A percentile compares a stretch with the other conserved stretches of the same genome.
These are phyloP conservation scores for Endocalyx cinctus DNA, from an alignment of 2,329 filamentous ascomycete genomes.

Conservation along the genomic window DNA sequence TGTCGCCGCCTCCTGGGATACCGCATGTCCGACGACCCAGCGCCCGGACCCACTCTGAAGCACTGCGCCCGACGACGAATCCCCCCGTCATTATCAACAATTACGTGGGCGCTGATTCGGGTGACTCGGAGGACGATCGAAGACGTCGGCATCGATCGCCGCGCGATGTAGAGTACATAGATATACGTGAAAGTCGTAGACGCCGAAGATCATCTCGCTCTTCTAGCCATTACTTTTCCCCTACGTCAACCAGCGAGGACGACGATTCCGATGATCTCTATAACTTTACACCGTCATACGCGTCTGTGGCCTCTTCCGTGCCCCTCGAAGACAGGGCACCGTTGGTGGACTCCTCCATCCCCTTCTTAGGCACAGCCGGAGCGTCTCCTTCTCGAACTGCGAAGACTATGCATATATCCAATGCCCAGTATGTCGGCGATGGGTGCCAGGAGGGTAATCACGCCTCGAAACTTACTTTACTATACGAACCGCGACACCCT, in stretches of 20 bases:
- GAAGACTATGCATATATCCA: conserved; percentile 5
- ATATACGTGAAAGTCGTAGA: conserved; percentile 1
- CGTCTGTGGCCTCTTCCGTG: conserved; percentile 3
- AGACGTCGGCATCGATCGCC: neutral
- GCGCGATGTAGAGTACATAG: neutral
- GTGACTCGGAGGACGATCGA: conserved; percentile 3
- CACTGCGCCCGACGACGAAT: neutral
- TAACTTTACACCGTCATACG: conserved; percentile 3
- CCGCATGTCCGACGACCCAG: neutral
- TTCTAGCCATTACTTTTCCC: neutral
- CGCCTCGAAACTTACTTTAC: conserved; percentile 28
- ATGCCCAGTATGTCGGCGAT: conserved; percentile 30
- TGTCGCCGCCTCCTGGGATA: neutral
- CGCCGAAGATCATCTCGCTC: neutral
- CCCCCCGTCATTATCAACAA: conserved; percentile 3
- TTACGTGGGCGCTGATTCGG: conserved; percentile 1
- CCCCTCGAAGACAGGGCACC: conserved; percentile 1
- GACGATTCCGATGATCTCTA: conserved; percentile 3
- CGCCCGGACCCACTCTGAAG: neutral
- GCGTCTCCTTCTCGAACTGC: conserved; percentile 1
- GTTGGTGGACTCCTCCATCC: neutral
- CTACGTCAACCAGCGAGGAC: conserved; percentile 2
- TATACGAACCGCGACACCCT: conserved; percentile 28
- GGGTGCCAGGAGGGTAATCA: conserved; percentile 32
- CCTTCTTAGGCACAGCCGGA: conserved; percentile 2